Base-by-base conservation (phyloP, 225 moss, liverwort and hornwort genomes). In the Polytrichum commune region DNA sequence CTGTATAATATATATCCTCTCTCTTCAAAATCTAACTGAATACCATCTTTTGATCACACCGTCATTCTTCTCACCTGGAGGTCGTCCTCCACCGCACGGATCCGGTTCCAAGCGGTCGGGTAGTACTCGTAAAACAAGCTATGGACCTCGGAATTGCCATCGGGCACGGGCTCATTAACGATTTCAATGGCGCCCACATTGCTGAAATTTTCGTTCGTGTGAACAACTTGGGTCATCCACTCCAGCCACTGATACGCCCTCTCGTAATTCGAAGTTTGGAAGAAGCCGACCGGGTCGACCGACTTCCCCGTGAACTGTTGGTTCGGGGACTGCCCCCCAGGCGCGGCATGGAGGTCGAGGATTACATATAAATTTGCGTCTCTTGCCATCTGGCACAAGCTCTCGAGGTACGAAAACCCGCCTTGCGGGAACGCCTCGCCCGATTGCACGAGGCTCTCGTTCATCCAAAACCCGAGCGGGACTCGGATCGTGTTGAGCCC, bases 401-500 rank as follows among this genome's bases (percentile, higher is more conserved):
- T 33, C 27, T 1, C 29, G 29, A 28, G 30, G 64, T 65, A 33
- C 1, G 64, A 13, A 13, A 65, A 28, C 22, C 64, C 64, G 1
- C 64, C 64, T 30, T 29, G 64, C 18, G 64, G 64, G 32, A 65
- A 65, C 5, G 18, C 29, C 64, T 79, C 58, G n/a, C 69, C 78
- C 46, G 46, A 9, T 8, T 74, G 74, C 6, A 78, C 78, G 4
- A 82, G 22, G 20, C 57, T 54, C n/a, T 82, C 82, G 4, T 66
- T 29, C 27, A 82, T 78, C 82, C 82, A 78, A 46, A 64, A 79
- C 19, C 78, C 82, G 1, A 82, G 68, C 25, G 82, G 78, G 22
- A 82, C 72, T 28, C 78, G 74, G 30, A 78, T 58, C 0, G 82
- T 82, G 29, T 82, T 82, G 26, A 82, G 68, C 18, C 82, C 82